Percentiles rank a stretch among this genome's conserved stretches.
phyloP scores from a whole-genome alignment of 371 early-diverging fungal genomes.

The Syncephalastrum racemosum region DNA sequence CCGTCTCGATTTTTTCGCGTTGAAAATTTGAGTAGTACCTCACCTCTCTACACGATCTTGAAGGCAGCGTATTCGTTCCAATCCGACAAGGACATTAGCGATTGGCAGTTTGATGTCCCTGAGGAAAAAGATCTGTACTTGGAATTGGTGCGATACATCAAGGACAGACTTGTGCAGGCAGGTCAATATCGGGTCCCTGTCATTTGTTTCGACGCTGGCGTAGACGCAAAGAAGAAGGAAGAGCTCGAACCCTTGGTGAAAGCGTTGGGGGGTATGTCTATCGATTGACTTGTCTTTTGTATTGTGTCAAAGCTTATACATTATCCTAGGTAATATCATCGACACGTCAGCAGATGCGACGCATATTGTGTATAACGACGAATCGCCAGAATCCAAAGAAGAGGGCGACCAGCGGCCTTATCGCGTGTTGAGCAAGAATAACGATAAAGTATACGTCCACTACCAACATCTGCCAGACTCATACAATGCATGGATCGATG shows the following conservation, averaged over 20 bases:
- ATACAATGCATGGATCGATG: conserved; percentile 64
- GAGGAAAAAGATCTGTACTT: conserved; percentile 38
- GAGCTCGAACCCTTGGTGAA: conserved; percentile 36
- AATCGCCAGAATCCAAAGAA: conserved; percentile 9
- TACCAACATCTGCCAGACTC: conserved; percentile 78
- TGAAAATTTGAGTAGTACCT: conserved; percentile 22
- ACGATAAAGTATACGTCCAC: conserved; percentile 57
- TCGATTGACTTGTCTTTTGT: neutral
- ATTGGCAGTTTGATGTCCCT: conserved; percentile 59
- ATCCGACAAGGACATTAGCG: conserved; percentile 40
- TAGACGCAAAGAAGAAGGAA: conserved; percentile 39
- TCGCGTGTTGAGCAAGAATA: conserved; percentile 36
- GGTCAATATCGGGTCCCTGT: conserved; percentile 39
- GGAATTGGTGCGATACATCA: conserved; percentile 44
- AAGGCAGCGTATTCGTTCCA: conserved; percentile 57
- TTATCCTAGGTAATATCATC: conserved; percentile 35
- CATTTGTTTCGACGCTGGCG: conserved; percentile 49
- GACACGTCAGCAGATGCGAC: conserved; percentile 48
- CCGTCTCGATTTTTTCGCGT: conserved; percentile 54
- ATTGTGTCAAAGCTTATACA: conserved; percentile 1
- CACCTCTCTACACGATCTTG: conserved; percentile 51
- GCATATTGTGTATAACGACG: conserved; percentile 53
- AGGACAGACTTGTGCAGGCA: conserved; percentile 27
- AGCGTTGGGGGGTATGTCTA: conserved; percentile 49
- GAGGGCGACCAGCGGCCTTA: conserved; percentile 31